Evolutionary conservation across 768 basidiomycete species (phyloP).

Genomic region (Lactarius trivialis): DNA sequence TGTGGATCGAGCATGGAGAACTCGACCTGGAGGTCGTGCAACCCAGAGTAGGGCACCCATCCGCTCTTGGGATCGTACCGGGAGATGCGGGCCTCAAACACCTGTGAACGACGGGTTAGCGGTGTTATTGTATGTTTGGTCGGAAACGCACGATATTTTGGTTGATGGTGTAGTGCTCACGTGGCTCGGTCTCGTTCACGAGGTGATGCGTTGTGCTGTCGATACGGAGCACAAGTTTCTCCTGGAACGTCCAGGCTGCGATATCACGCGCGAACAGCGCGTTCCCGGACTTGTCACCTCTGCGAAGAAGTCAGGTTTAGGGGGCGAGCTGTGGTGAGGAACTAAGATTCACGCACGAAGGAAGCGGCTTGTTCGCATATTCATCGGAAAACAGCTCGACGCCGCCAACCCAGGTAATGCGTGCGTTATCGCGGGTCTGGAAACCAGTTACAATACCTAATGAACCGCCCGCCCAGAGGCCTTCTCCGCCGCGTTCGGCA

Average conservation of each 20-base stretch:
- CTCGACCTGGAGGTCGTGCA: slow-evolving; percentile 83
- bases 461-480: slow-evolving; percentile 74
- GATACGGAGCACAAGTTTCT: slow-evolving; percentile 73
- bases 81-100: slow-evolving; percentile 68
- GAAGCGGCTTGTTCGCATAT: slow-evolving; percentile 56
- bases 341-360: slow-evolving; percentile 39
- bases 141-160: slow-evolving; percentile 64
- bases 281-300: slow-evolving; percentile 68
- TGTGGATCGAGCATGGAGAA: slow-evolving; percentile 99
- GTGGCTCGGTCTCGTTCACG: slow-evolving; percentile 52
- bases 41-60: slow-evolving; percentile 69
- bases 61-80: slow-evolving; percentile 47
- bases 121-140: neutral
- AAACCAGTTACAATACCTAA: slow-evolving; percentile 81
- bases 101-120: slow-evolving; percentile 37
- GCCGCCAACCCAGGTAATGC: slow-evolving; percentile 78
- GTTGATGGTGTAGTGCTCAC: slow-evolving; percentile 76
- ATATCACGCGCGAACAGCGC: slow-evolving; percentile 66
- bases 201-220: slow-evolving; percentile 68
- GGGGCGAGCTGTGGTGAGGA: neutral
- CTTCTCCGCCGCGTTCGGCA: slow-evolving; percentile 67
- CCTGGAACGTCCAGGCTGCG: slow-evolving; percentile 87
- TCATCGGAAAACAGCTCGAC: slow-evolving; percentile 75
- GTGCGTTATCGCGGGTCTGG: slow-evolving; percentile 72
- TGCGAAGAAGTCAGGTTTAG: slow-evolving; percentile 25